Percentiles rank a stretch among this genome's conserved stretches.
Conservation (phyloP, 306 rosid species). For the Glycine latifolia region DNA sequence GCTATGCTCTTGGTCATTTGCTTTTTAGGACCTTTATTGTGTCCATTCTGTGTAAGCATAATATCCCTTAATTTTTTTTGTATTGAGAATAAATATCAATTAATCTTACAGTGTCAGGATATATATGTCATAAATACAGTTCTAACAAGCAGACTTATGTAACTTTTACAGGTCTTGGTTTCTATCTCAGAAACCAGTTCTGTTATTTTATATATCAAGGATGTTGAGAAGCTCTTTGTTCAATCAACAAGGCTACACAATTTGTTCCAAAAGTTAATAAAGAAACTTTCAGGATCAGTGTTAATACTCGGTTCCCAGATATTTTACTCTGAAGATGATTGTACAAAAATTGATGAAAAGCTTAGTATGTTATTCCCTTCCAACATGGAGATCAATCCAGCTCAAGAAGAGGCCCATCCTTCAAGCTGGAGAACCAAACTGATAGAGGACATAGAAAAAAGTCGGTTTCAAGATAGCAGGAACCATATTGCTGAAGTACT, state of each 20-base stretch:
- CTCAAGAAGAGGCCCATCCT: conserved; percentile 67
- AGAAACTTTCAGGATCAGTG: conserved; percentile 77
- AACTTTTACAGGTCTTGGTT: conserved; percentile 64
- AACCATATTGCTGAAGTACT: conserved; percentile 83
- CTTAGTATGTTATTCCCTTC: conserved; percentile 66
- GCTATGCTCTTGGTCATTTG: neutral
- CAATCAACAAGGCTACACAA: conserved; percentile 62
- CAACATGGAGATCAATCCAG: conserved; percentile 61
- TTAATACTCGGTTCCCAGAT: conserved; percentile 73
- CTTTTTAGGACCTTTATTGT: neutral
- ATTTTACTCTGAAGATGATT: conserved; percentile 54
- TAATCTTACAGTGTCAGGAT: neutral
- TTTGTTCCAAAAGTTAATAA: conserved; percentile 67
- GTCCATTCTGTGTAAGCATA: conserved; percentile 2
- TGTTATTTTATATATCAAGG: conserved; percentile 72
- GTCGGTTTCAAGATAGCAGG: conserved; percentile 75
- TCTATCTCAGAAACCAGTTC: conserved; percentile 70
- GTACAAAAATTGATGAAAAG: conserved; percentile 65
- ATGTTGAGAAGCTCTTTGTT: conserved; percentile 68
- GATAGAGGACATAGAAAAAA: conserved; percentile 67
- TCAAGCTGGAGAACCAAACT: conserved; percentile 69
- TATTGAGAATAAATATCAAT: neutral
- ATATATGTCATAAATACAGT: neutral
- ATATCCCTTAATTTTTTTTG: neutral
- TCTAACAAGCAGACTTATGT: conserved; percentile 36